phyloP scores from a whole-genome alignment of 192 early-diverging fungal species.

The Allomyces arbusculus region DNA sequence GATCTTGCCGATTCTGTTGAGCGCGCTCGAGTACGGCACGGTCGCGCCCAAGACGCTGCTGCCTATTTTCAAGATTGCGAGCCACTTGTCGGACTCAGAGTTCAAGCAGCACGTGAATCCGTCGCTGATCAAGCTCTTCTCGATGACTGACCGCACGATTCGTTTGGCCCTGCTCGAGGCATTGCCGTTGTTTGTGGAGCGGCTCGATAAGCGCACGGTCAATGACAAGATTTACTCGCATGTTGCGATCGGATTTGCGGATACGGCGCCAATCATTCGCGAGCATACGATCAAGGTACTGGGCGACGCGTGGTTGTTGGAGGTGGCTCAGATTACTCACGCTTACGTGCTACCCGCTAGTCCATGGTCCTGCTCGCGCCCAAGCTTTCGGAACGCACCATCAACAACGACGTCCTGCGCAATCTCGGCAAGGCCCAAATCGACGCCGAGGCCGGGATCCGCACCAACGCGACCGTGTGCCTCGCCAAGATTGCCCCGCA shows the following conservation, averaged over 20 bases:
- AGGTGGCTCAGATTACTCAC: too few relatives aligned
- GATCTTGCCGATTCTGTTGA: slow-evolving; percentile 75
- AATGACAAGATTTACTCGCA: slow-evolving; percentile 57
- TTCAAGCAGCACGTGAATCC: slow-evolving; percentile 50
- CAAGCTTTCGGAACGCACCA: slow-evolving; percentile 41
- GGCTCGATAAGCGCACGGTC: slow-evolving; percentile 43
- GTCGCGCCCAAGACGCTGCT: slow-evolving; percentile 48
- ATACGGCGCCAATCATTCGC: slow-evolving; percentile 71
- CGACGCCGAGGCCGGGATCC: slow-evolving; percentile 85
- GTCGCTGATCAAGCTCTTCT: slow-evolving; percentile 65
- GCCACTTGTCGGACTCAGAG: slow-evolving; percentile 44
- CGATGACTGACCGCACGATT: slow-evolving; percentile 65
- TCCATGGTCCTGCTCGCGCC: neutral
- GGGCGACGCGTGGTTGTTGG: too few relatives aligned
- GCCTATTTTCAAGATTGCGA: slow-evolving; percentile 71
- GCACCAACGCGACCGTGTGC: slow-evolving; percentile 90
- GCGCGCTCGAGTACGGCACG: slow-evolving; percentile 58
- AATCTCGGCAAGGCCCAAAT: slow-evolving; percentile 74
- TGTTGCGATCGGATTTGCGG: slow-evolving; percentile 56
- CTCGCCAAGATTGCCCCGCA: slow-evolving; percentile 74
- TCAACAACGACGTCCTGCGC: slow-evolving; percentile 67
- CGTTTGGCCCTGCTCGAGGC: slow-evolving; percentile 70
- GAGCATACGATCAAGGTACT: slow-evolving; percentile 71
- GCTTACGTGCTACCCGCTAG: too few relatives aligned
- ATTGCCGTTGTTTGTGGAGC: slow-evolving; percentile 44